Conservation (phyloP, 2,329 filamentous ascomycete species). For the Colletotrichum magnum region DNA sequence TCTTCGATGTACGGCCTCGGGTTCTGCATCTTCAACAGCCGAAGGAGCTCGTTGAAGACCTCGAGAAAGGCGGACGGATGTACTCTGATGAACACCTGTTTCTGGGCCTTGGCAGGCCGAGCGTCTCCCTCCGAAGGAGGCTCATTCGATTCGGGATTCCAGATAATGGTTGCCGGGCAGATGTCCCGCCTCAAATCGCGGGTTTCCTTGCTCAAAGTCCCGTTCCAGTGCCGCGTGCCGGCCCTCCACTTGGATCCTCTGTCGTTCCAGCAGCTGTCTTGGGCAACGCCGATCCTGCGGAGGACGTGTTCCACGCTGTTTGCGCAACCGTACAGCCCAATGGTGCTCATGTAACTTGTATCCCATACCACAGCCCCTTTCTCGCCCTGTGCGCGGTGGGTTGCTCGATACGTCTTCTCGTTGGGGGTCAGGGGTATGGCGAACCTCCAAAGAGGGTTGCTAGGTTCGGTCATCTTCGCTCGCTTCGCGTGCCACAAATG, state of each 20-base stretch:
- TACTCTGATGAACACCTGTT: slow-evolving; percentile 77
- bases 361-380: slow-evolving; percentile 91
- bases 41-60: slow-evolving; percentile 74
- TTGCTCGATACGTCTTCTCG: slow-evolving; percentile 90
- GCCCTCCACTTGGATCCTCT: slow-evolving; percentile 79
- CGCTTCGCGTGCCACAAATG: slow-evolving; percentile 95
- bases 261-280: slow-evolving; percentile 72
- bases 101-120: slow-evolving; percentile 45
- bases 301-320: slow-evolving; percentile 77
- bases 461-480: slow-evolving; percentile 86
- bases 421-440: slow-evolving; percentile 87
- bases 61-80: slow-evolving; percentile 87
- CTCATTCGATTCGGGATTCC: slow-evolving; percentile 68
- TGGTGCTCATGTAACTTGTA: slow-evolving; percentile 92
- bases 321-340: slow-evolving; percentile 79
- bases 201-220: slow-evolving; percentile 66
- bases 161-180: slow-evolving; percentile 81
- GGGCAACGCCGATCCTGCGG: slow-evolving; percentile 73
- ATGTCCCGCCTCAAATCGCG: slow-evolving; percentile 71
- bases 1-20: slow-evolving; percentile 77
- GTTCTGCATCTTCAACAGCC: slow-evolving; percentile 70
- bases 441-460: slow-evolving; percentile 90
- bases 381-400: slow-evolving; percentile 82
- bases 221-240: slow-evolving; percentile 64
- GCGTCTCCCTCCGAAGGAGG: slow-evolving; percentile 40